Evolutionary conservation across 352 stramenopile species (phyloP).

Genomic region (Globisporangium sylvaticum): DNA sequence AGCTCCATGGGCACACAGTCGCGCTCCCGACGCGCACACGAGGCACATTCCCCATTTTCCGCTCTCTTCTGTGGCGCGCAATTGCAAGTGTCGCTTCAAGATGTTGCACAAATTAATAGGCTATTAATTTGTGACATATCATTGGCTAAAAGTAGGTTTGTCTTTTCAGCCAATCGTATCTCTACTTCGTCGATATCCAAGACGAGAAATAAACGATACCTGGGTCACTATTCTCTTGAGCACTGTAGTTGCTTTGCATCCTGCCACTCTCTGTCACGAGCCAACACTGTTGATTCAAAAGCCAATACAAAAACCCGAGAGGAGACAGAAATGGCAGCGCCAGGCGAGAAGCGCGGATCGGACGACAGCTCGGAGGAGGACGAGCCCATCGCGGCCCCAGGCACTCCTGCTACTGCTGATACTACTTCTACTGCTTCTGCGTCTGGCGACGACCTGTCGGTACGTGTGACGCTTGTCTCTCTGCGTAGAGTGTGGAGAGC

Average conservation of each 20-base stretch:
- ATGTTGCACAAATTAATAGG: no score
- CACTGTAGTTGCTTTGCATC: neutral
- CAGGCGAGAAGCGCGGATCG: constrained; percentile 20
- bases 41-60: neutral
- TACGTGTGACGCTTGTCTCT: constrained; percentile 11
- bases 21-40: neutral
- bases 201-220: neutral
- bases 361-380: constrained; percentile 85
- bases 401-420: neutral
- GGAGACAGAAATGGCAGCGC: neutral
- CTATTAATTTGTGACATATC: no score
- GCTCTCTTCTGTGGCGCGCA: neutral
- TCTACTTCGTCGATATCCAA: neutral
- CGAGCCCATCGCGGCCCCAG: constrained; percentile 55
- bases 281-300: constrained; percentile 2
- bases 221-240: neutral
- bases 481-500: neutral
- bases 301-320: neutral
- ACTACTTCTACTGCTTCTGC: neutral
- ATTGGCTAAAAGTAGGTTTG: neutral
- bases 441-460: constrained; percentile 30
- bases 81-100: constrained; percentile 3
- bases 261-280: neutral
- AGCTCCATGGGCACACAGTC: neutral
- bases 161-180: neutral